Percentiles rank a stretch among this genome's conserved stretches.
Evolutionary conservation across 2,329 filamentous ascomycete genomes (phyloP).

Genomic region (Curvularia spicifera): DNA sequence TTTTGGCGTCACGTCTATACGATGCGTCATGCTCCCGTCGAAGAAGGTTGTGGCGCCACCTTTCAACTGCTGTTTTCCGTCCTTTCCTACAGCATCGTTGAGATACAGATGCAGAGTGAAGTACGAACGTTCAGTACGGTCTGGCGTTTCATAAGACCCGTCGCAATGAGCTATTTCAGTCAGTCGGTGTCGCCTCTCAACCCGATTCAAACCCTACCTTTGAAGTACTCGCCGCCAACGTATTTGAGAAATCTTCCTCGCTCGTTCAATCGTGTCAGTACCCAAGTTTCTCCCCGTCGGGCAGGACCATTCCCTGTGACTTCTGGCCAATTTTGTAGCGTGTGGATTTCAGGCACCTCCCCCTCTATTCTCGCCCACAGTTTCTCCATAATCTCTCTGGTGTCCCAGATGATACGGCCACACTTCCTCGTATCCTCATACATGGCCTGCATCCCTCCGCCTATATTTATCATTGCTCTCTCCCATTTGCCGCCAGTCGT

Average conservation of each 20-base stretch:
- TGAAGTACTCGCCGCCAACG: constrained; percentile 73
- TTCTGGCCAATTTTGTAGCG: constrained; percentile 45
- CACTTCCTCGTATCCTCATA: constrained; percentile 68
- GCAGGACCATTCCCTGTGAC: constrained; percentile 56
- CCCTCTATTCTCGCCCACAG: constrained; percentile 65
- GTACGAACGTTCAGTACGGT: constrained; percentile 58
- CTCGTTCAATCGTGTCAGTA: constrained; percentile 66
- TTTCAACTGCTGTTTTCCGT: constrained; percentile 46
- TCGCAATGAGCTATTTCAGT: constrained; percentile 67
- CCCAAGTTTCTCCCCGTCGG: constrained; percentile 54
- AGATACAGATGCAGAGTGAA: constrained; percentile 65
- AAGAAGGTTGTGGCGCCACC: constrained; percentile 64
- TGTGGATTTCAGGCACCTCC: constrained; percentile 57
- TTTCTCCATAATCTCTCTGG: constrained; percentile 64
- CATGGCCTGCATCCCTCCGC: constrained; percentile 65
- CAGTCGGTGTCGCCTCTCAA: constrained; percentile 11
- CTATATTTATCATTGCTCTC: constrained; percentile 72
- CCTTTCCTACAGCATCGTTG: constrained; percentile 51
- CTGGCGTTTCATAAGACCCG: constrained; percentile 65
- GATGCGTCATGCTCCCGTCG: constrained; percentile 36
- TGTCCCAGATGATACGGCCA: constrained; percentile 79
- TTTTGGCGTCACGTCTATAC: constrained; percentile 57
- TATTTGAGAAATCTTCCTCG: constrained; percentile 79
- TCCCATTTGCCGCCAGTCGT: constrained; percentile 60
- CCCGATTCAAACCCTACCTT: constrained; percentile 43